A percentile compares a stretch with the other conserved stretches of the same genome.
These are phyloP conservation scores for Geotrichum aggregatum DNA, from an alignment of 1,139 yeast species.

Conservation along the genomic window DNA sequence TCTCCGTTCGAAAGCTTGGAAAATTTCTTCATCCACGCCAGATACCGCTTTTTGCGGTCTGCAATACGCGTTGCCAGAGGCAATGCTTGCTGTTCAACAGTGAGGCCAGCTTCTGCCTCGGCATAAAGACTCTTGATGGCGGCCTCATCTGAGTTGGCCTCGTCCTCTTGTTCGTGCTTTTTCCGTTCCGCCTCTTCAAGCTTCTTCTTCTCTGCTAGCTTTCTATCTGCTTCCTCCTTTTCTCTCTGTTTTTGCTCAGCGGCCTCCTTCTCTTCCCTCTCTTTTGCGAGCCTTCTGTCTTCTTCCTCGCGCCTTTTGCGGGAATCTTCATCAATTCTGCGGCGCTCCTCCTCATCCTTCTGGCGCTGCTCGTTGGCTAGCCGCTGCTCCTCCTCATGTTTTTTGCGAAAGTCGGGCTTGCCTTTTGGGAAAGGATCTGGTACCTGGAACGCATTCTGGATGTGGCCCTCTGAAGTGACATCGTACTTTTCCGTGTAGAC, in stretches of 20 bases:
- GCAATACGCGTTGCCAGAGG: slow-evolving; percentile 12
- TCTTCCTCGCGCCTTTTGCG: slow-evolving; percentile 1
- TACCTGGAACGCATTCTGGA: slow-evolving; percentile 14
- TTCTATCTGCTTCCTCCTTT: background rate
- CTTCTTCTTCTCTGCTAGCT: background rate
- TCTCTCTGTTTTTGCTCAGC: slow-evolving; percentile 5
- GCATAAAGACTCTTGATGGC: background rate
- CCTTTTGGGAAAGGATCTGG: slow-evolving; percentile 23
- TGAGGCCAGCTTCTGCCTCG: background rate
- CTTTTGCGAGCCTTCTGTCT: slow-evolving; percentile 7
- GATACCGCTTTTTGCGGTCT: slow-evolving; percentile 15
- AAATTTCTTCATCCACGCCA: slow-evolving; percentile 17
- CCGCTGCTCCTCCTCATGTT: slow-evolving; percentile 18
- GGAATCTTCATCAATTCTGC: slow-evolving; percentile 3
- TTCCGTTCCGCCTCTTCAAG: background rate
- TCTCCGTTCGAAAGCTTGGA: slow-evolving; percentile 6
- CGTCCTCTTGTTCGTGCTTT: background rate
- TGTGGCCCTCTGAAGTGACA: slow-evolving; percentile 16
- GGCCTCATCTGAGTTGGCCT: slow-evolving; percentile 21
- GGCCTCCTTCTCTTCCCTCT: background rate
- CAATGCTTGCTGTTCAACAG: slow-evolving; percentile 8
- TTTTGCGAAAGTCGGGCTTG: slow-evolving; percentile 20
- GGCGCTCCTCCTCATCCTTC: background rate
- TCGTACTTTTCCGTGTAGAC: slow-evolving; percentile 19
- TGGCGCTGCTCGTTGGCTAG: slow-evolving; percentile 3